Evolutionary conservation across 1,284 basidiomycete species (phyloP).

Genomic region (Butyriboletus appendiculatus): DNA sequence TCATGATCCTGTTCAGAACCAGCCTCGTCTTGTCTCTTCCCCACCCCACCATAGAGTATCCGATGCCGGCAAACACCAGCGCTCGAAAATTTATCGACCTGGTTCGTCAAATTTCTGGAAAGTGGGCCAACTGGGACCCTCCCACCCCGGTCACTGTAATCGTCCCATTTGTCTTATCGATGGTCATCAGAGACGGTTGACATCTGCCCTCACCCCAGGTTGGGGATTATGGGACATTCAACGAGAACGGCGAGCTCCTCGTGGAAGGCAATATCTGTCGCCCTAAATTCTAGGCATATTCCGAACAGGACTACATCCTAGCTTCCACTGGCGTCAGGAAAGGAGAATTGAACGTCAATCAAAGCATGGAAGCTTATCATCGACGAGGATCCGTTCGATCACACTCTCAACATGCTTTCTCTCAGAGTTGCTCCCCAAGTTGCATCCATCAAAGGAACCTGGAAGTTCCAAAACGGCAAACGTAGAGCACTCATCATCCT

Average conservation of each 20-base stretch:
- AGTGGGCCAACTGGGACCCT: constrained; percentile 19
- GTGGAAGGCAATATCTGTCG: constrained; percentile 23
- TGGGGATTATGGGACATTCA: constrained; percentile 15
- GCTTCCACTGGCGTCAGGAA: constrained; percentile 10
- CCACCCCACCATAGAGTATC: neutral
- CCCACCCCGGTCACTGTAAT: constrained; percentile 12
- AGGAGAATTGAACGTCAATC: neutral
- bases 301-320: constrained; percentile 4
- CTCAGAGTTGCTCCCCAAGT: constrained; percentile 8
- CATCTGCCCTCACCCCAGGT: neutral
- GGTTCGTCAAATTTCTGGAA: constrained; percentile 13
- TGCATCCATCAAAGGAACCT: constrained; percentile 14
- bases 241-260: constrained; percentile 6
- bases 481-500: constrained; percentile 19
- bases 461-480: constrained; percentile 14
- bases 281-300: neutral
- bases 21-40: neutral
- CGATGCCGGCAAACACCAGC: neutral
- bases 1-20: neutral
- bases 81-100: constrained; percentile 5
- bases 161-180: neutral
- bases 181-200: neutral
- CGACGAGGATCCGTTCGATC: neutral
- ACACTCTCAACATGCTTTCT: too few species aligned
- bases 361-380: neutral